Evolutionary conservation across 208 protist species (phyloP).

Genomic region (Phytomonas francai): DNA sequence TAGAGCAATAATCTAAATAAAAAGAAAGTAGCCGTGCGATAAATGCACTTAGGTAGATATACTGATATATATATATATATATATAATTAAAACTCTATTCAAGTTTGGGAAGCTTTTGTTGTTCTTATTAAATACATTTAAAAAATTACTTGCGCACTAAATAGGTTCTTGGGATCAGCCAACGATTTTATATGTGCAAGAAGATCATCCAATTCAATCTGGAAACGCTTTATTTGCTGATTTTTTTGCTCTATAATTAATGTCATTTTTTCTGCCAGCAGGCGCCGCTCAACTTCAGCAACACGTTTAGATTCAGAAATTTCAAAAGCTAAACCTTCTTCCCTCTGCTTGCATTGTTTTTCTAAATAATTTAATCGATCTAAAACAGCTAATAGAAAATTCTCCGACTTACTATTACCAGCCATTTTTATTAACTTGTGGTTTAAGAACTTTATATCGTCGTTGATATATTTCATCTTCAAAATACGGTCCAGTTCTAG

Average conservation of each 20-base stretch:
- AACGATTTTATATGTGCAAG: constrained; percentile 21
- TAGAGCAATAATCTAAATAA: background rate
- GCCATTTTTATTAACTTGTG: constrained; percentile 13
- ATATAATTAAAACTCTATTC: background rate
- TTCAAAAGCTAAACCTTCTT: constrained; percentile 45
- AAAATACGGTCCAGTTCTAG: constrained; percentile 22
- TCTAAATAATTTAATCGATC: constrained; percentile 67
- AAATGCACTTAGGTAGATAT: background rate
- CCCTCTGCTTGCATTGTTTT: constrained; percentile 36
- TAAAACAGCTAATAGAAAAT: constrained; percentile 44
- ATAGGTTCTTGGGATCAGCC: constrained; percentile 4
- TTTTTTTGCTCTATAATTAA: constrained; percentile 77
- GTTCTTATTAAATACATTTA: background rate
- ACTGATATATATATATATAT: too few relatives aligned
- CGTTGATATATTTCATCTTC: constrained; percentile 8
- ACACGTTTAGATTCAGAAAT: constrained; percentile 48
- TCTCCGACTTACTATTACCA: constrained; percentile 16
- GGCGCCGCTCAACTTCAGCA: constrained; percentile 49
- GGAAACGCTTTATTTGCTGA: constrained; percentile 72
- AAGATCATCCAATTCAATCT: constrained; percentile 59
- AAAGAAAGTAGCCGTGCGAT: background rate
- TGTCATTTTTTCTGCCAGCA: constrained; percentile 50
- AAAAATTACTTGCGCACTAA: constrained; percentile 5
- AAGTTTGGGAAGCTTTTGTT: background rate
- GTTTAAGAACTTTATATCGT: constrained; percentile 7